Conservation (phyloP, 2,329 filamentous ascomycete species). For the Elsinoe perseae region DNA sequence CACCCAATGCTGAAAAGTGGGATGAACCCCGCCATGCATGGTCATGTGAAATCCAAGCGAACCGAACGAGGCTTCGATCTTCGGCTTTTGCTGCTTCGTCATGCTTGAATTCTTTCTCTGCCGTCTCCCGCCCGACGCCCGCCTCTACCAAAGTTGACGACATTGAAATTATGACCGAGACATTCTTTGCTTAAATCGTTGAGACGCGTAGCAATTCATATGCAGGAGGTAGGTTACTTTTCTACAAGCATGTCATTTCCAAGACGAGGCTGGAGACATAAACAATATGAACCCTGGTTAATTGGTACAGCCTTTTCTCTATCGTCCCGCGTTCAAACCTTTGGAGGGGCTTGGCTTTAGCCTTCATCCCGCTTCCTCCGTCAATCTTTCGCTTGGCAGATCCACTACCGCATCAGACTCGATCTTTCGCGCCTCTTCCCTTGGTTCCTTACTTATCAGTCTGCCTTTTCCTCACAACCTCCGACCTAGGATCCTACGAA, state of each 20-base stretch:
- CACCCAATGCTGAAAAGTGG: not conserved
- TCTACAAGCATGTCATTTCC: not conserved
- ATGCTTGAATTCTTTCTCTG: not conserved
- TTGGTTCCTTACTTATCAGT: not conserved
- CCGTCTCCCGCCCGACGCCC: not conserved
- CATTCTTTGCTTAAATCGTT: not conserved
- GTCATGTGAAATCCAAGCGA: constrained; percentile 6
- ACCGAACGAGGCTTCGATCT: not conserved
- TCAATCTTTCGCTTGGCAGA: not conserved
- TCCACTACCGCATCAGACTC: constrained; percentile 6
- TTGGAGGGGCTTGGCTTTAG: not conserved
- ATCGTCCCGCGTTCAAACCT: not conserved
- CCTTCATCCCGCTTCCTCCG: constrained; percentile 3
- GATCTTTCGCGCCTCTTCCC: not conserved
- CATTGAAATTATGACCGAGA: not conserved
- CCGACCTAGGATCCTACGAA: not conserved
- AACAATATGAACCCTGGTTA: not conserved
- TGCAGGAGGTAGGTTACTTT: not conserved
- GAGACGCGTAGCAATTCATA: not conserved
- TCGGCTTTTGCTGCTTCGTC: not conserved
- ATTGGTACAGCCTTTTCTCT: constrained; percentile 3
- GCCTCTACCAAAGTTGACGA: not conserved
- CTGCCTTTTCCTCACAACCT: not conserved
- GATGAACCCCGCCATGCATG: constrained; percentile 3
- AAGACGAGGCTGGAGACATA: not conserved